Base-by-base conservation (phyloP, 805 yeast species). In the Novakomyces olei region DNA sequence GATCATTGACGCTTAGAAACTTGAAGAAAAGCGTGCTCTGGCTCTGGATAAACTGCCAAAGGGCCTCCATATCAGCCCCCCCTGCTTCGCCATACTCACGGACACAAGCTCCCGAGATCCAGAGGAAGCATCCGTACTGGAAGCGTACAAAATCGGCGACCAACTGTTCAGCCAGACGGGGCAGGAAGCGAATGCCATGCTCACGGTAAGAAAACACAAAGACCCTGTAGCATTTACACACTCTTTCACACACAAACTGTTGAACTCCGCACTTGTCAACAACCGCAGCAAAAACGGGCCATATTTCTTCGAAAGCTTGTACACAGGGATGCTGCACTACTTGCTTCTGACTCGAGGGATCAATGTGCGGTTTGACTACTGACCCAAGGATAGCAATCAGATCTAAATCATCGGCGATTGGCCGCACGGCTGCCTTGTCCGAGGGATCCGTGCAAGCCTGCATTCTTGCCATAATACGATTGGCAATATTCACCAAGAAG, bases 61-160 rank as follows among this genome's bases (percentile, higher is more conserved):
- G 69, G 2, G 77, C 65, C 19, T 60, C 61, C 39, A 65, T 67
- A 15, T 49, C 61, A n/a, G 54, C 51, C 18, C 52, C 54, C 36
- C 57, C 63, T 29, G 63, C 69, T 41, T 63, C 60, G 19, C 72
- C 69, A 50, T 62, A 83, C 38, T 78, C 85, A 36, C 77, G 67
- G 33, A 81, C 56, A 6, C 75, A 61, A 10, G 49, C 44, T 5
- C 94, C 95, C 2, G 92, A 72, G 9, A 78, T 85, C 88, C 92
- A 83, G 35, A 83, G 54, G 47, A 74, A 81, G 48, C 92, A 78
- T 3, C 94, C 95, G 44, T 57, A 67, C 23, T 69, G 65, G 15
- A 74, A 73, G 18, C 55, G 54, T 29, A 69, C 61, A 54, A 80
- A 83, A 1, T 91, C 88, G 25, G 61, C 60, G 15, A 67, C 72